These are phyloP conservation scores for Osmanthus fragrans DNA, from an alignment of 257 asterid species.

Conservation along the genomic window DNA sequence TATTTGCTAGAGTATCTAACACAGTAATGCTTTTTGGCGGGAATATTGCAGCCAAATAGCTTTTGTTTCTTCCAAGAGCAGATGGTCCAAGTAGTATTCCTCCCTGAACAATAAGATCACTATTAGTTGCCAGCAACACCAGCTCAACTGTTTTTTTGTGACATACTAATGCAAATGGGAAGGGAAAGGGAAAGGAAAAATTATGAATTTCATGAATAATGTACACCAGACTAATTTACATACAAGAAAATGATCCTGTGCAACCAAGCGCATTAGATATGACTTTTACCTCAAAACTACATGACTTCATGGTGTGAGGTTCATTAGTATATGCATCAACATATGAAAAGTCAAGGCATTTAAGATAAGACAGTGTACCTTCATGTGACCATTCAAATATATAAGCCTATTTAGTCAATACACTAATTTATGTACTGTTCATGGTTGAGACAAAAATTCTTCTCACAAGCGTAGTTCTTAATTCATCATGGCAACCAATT, in stretches of 20 bases:
- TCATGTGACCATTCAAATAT: not conserved
- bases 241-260: too few species aligned
- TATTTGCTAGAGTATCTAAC: conserved; percentile 74
- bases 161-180: conserved; percentile 1
- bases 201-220: too few species aligned
- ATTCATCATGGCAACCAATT: not conserved
- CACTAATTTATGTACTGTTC: not conserved
- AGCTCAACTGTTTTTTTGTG: not conserved
- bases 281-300: not conserved
- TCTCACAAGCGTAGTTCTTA: not conserved
- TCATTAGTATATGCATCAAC: not conserved
- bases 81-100: conserved; percentile 89
- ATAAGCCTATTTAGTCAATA: not conserved
- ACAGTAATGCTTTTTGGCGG: conserved; percentile 70
- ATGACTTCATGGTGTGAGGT: not conserved
- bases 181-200: not conserved
- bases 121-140: not conserved
- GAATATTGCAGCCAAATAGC: conserved; percentile 55
- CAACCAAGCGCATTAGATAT: too few species aligned
- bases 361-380: not conserved
- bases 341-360: not conserved
- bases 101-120: conserved; percentile 44
- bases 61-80: conserved; percentile 60
- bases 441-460: not conserved
- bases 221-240: not conserved